These are phyloP conservation scores for Xylaria sp. DNA, from an alignment of 2,329 filamentous ascomycete genomes.

Conservation along the genomic window DNA sequence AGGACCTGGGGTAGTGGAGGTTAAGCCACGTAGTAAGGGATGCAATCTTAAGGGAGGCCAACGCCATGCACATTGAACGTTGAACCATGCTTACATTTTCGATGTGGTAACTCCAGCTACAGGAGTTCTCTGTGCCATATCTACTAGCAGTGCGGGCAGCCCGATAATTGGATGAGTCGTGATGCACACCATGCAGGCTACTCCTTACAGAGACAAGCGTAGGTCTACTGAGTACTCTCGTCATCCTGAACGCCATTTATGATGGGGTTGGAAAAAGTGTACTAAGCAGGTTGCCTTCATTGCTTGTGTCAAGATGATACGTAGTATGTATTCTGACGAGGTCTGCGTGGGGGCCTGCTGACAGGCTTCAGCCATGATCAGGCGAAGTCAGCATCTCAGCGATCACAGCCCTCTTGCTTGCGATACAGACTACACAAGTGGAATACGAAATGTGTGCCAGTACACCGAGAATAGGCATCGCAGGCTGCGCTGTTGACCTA, in stretches of 20 bases:
- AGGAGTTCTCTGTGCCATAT: neutral
- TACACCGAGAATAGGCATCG: neutral
- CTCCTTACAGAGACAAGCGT: neutral
- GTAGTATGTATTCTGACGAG: too few relatives aligned
- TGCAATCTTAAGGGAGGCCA: neutral
- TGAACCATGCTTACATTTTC: too few relatives aligned
- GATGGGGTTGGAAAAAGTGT: neutral
- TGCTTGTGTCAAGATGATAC: neutral
- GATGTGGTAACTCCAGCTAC: too few relatives aligned
- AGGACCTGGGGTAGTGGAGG: too few relatives aligned
- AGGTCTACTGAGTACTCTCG: too few relatives aligned
- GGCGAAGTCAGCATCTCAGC: neutral
- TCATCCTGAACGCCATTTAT: neutral
- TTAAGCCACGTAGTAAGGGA: neutral
- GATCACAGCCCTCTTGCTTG: neutral
- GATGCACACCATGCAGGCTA: conserved; percentile 1
- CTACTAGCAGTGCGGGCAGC: conserved; percentile 5
- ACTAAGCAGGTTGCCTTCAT: neutral
- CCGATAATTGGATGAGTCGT: neutral
- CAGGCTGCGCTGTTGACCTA: neutral
- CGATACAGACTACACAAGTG: neutral
- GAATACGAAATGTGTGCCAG: neutral
- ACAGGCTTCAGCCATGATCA: neutral
- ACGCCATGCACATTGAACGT: too few relatives aligned
- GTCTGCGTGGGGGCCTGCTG: conserved; percentile 5